Evolutionary conservation across 192 early-diverging fungal species (phyloP), one percentile per base, ranked within the genome.

Genomic region (Chytriomyces confervae): DNA sequence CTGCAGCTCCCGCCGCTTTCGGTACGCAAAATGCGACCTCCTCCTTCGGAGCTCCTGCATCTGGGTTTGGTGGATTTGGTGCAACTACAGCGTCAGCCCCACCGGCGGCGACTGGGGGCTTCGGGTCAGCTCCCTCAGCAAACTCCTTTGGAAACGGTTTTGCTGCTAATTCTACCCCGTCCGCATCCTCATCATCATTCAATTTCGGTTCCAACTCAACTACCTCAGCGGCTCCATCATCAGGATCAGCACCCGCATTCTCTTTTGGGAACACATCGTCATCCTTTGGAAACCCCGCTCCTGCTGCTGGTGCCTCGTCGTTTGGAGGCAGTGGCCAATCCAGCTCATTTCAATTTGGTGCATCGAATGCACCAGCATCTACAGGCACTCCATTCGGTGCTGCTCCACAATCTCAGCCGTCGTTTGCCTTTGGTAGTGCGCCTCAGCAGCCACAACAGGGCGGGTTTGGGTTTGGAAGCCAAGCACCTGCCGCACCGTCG

Each of bases 241-340:
- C 48, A 50, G 29, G n/a, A 57, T 72, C 70, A 5, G 48, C 70
- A 18, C 66, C 66, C n/a, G 66, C 13, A 10, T 69, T 69, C 48
- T n/a, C 20, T 13, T n/a, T 13, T 16, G 64, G 64, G 20, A 65
- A 65, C 23, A 4, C 70, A 27, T 11, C 70, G 44, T 24, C 70
- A 45, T 18, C 67, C n/a, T 69, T 69, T 47, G 67, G 67, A 29
- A 43, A n/a, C 5, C 16, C 67, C 6, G 16, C 67, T n/a, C 10
- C 67, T 46, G 10, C 67, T 29, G 6, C 67, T 16, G 36, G 9
- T 11, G 36, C 62, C 5, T n/a, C 57, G 13, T 24, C 62, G 9
- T 64, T 64, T 36, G 23, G 36, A 64, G 20, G 20, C 62, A 36
- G 62, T 20, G 62, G 23, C 0, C 10, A 10, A 23, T 13, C 23